phyloP scores from a whole-genome alignment of 106 monocot genomes.

The Dendrobium chrysotoxum region DNA sequence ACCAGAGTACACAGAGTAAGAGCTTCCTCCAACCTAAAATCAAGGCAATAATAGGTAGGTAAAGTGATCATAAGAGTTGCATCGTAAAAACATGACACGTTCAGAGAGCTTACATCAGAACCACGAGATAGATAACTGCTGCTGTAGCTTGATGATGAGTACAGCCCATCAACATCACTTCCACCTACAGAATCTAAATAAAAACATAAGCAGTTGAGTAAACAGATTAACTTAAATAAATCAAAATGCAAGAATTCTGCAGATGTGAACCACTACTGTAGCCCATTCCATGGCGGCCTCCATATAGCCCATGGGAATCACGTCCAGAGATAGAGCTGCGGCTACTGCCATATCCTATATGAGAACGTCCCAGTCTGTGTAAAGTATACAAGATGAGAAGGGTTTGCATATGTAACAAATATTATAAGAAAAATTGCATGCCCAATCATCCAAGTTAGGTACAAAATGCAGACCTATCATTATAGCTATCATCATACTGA shows the following conservation, averaged over 20 bases:
- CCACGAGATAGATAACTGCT: constrained; percentile 55
- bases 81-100: constrained; percentile 8
- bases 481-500: constrained; percentile 60
- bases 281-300: constrained; percentile 60
- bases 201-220: background rate
- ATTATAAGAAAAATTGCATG: constrained; percentile 7
- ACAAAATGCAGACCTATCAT: constrained; percentile 46
- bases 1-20: constrained; percentile 68
- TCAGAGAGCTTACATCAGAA: constrained; percentile 59
- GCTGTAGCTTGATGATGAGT: constrained; percentile 51
- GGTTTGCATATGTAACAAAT: background rate
- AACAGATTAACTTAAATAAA: background rate
- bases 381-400: constrained; percentile 4
- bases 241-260: background rate
- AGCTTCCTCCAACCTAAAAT: constrained; percentile 60
- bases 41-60: constrained; percentile 1
- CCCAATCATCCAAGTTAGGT: background rate
- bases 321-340: constrained; percentile 44
- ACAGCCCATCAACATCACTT: constrained; percentile 69
- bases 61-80: background rate
- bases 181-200: constrained; percentile 52
- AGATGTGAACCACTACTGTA: constrained; percentile 30
- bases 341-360: constrained; percentile 59
- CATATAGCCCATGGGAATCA: constrained; percentile 42
- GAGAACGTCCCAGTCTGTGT: constrained; percentile 64